Conservation (phyloP, 306 rosid species). For the Rubus idaeus region DNA sequence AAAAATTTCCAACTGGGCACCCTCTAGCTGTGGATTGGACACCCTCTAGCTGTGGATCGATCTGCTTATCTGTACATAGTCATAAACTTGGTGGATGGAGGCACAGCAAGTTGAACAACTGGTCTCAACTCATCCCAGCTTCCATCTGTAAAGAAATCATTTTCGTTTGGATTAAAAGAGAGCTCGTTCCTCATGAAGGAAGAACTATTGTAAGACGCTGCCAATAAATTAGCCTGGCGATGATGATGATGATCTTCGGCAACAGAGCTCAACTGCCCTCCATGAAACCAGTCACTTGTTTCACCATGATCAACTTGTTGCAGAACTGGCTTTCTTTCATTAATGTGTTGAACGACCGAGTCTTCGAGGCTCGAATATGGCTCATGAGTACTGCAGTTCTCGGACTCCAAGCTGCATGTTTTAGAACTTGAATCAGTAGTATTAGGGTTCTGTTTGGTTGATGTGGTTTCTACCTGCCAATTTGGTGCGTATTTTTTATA, state of each 20-base stretch:
- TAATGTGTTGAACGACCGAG: conserved; percentile 35
- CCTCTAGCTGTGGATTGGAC: not conserved
- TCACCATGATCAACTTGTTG: conserved; percentile 27
- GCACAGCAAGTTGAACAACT: conserved; percentile 55
- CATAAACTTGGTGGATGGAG: conserved; percentile 41
- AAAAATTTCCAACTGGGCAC: not conserved
- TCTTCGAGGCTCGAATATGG: conserved; percentile 33
- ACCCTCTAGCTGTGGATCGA: not conserved
- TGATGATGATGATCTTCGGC: not conserved
- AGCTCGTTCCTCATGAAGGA: conserved; percentile 37
- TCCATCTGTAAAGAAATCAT: conserved; percentile 44
- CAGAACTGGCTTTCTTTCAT: conserved; percentile 31
- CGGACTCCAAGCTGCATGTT: conserved; percentile 62
- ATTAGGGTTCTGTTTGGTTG: conserved; percentile 22
- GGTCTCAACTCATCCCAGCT: conserved; percentile 75
- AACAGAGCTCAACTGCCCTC: conserved; percentile 21
- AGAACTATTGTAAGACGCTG: conserved; percentile 29
- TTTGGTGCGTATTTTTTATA: conserved; percentile 52
- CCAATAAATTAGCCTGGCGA: conserved; percentile 16
- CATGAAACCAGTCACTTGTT: conserved; percentile 23
- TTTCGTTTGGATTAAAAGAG: conserved; percentile 21
- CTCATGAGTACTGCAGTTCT: conserved; percentile 21
- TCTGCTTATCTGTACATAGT: conserved; percentile 24
- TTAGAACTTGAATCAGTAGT: conserved; percentile 45
- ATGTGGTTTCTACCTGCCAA: conserved; percentile 27